Percentiles rank a stretch among this genome's conserved stretches.
phyloP scores from a whole-genome alignment of 495 filamentous ascomycete genomes.

The Platismatia glauca region DNA sequence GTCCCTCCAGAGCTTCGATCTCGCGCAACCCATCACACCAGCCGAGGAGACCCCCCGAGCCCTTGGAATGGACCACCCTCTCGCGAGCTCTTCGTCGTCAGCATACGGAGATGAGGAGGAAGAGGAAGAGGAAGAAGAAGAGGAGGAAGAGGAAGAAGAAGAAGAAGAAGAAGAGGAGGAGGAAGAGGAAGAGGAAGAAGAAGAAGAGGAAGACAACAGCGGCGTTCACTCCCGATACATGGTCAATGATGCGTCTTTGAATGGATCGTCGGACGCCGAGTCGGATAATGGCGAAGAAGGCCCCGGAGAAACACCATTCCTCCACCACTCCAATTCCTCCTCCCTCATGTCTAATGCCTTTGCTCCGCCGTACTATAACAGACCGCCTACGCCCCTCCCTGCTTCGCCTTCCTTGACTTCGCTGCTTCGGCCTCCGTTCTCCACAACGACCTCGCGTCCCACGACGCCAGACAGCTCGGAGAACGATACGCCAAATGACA shows the following conservation, averaged over 20 bases:
- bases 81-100: constrained; percentile 11
- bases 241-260: constrained; percentile 1
- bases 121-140: constrained; percentile 7
- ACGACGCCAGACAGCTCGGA: constrained; percentile 88
- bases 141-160: constrained; percentile 11
- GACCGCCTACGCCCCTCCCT: constrained; percentile 79
- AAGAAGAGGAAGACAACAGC: constrained; percentile 6
- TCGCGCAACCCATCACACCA: not conserved
- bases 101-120: constrained; percentile 10
- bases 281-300: constrained; percentile 10
- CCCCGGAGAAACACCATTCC: constrained; percentile 9
- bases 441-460: constrained; percentile 66
- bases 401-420: constrained; percentile 94
- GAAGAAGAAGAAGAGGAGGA: constrained; percentile 10
- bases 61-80: constrained; percentile 2
- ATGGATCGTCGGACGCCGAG: constrained; percentile 5
- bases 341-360: constrained; percentile 46
- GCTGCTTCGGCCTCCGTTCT: constrained; percentile 69
- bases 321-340: constrained; percentile 29
- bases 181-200: constrained; percentile 8
- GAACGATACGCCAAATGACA: constrained; percentile 59
- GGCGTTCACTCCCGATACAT: constrained; percentile 5
- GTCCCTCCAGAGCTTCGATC: constrained; percentile 9
- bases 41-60: constrained; percentile 11
- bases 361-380: constrained; percentile 81